A percentile compares a stretch with the other conserved stretches of the same genome.
phyloP scores from a whole-genome alignment of 1,139 yeast genomes.

The Diutina neorugosa region DNA sequence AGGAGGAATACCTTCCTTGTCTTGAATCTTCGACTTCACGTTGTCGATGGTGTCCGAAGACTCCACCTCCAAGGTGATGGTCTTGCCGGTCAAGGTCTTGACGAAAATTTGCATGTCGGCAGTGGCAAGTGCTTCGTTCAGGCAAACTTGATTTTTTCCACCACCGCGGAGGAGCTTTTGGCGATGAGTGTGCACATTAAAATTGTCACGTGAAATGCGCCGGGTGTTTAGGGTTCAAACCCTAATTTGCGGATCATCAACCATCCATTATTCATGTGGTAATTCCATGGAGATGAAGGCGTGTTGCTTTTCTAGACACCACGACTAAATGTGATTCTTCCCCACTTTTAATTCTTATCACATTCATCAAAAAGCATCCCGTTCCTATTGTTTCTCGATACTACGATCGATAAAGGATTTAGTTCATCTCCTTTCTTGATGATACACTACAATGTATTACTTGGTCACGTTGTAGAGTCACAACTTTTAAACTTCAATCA shows the following conservation, averaged over 20 bases:
- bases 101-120: slow-evolving; percentile 95
- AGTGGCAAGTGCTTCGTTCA: slow-evolving; percentile 4
- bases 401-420: too few relatives aligned
- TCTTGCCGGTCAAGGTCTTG: slow-evolving; percentile 98
- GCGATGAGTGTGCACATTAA: not conserved
- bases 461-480: too few relatives aligned
- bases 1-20: slow-evolving; percentile 99
- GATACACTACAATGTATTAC: too few relatives aligned
- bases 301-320: too few relatives aligned
- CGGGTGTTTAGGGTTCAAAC: not conserved
- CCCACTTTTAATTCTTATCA: too few relatives aligned
- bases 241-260: not conserved
- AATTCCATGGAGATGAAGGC: not conserved
- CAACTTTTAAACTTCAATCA: too few relatives aligned
- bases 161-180: not conserved
- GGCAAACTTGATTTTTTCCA: slow-evolving; percentile 1
- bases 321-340: too few relatives aligned
- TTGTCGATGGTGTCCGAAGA: slow-evolving; percentile 98
- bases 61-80: slow-evolving; percentile 98
- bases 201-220: not conserved
- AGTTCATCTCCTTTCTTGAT: too few relatives aligned
- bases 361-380: too few relatives aligned
- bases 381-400: too few relatives aligned
- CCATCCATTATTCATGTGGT: not conserved
- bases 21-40: slow-evolving; percentile 98